A percentile compares a stretch with the other conserved stretches of the same genome.
These are phyloP conservation scores for Corinectria fuckeliana DNA, from an alignment of 2,329 filamentous ascomycete genomes.

Conservation along the genomic window DNA sequence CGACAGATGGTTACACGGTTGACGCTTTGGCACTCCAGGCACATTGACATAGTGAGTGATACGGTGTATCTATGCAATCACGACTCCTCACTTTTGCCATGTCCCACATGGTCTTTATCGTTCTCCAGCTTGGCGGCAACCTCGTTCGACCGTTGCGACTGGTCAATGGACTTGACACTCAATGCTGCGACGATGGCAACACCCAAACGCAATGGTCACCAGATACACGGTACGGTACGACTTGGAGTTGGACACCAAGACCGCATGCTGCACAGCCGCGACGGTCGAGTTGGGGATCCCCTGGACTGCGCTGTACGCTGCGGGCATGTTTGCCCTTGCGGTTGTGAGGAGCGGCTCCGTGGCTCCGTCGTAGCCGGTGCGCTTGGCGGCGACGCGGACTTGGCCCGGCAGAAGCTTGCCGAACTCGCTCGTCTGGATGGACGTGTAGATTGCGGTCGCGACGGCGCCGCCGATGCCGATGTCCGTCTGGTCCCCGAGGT, in stretches of 20 bases:
- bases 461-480: conserved; percentile 46
- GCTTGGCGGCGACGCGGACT: conserved; percentile 22
- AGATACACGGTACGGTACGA: conserved; percentile 40
- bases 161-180: conserved; percentile 33
- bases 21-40: too few species aligned
- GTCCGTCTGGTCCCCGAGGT: conserved; percentile 44
- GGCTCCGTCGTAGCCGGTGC: conserved; percentile 24
- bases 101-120: neutral
- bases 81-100: neutral
- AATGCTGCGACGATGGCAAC: conserved; percentile 41
- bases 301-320: conserved; percentile 36
- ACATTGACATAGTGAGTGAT: too few species aligned
- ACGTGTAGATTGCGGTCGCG: conserved; percentile 46
- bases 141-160: conserved; percentile 15
- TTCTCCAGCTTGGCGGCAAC: conserved; percentile 24
- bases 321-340: conserved; percentile 38
- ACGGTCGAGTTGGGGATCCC: conserved; percentile 37
- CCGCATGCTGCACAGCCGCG: conserved; percentile 38
- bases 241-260: conserved; percentile 40
- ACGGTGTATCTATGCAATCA: too few species aligned
- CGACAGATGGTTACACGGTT: too few species aligned
- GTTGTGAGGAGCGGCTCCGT: conserved; percentile 32
- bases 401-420: conserved; percentile 20
- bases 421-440: conserved; percentile 42
- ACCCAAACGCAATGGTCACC: conserved; percentile 45